These are phyloP conservation scores for Auricularia auricula-judae DNA, from an alignment of 768 basidiomycete species.

Conservation along the genomic window DNA sequence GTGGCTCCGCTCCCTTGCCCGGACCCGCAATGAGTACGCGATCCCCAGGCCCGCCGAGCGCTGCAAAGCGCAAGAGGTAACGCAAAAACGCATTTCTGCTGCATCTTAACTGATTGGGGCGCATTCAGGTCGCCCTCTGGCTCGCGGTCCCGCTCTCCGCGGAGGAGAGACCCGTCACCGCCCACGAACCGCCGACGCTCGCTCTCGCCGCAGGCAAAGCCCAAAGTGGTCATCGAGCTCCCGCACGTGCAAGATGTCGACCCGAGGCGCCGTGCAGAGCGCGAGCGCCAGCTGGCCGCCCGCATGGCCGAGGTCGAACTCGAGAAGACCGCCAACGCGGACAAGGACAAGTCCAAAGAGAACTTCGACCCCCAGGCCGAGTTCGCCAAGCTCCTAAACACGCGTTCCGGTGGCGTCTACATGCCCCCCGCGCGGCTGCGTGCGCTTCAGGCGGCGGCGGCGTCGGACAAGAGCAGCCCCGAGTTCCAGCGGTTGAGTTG, in stretches of 20 bases:
- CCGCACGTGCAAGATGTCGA: constrained; percentile 62
- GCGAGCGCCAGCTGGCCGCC: constrained; percentile 70
- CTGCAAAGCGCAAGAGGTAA: background rate
- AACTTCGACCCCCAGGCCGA: constrained; percentile 43
- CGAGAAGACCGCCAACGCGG: constrained; percentile 28
- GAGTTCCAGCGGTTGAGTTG: constrained; percentile 95
- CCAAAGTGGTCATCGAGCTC: constrained; percentile 21
- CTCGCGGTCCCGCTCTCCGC: constrained; percentile 15
- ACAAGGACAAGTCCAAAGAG: constrained; percentile 33
- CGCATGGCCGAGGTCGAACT: constrained; percentile 60
- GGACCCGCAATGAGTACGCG: too few relatives aligned
- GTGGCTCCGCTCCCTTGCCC: background rate
- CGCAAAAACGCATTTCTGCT: background rate
- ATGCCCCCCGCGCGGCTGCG: constrained; percentile 90
- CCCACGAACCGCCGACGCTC: constrained; percentile 20
- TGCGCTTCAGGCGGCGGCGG: constrained; percentile 77
- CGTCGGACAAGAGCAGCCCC: constrained; percentile 66
- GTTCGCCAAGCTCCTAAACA: constrained; percentile 70
- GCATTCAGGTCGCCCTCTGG: background rate
- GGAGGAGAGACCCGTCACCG: constrained; percentile 19
- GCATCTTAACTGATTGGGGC: background rate
- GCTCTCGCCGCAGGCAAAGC: constrained; percentile 20
- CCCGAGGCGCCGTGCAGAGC: constrained; percentile 61
- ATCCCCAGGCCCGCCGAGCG: background rate
- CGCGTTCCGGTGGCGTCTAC: constrained; percentile 89